phyloP scores from a whole-genome alignment of 1,139 yeast genomes.

The Saccharomycopsis hybrid region DNA sequence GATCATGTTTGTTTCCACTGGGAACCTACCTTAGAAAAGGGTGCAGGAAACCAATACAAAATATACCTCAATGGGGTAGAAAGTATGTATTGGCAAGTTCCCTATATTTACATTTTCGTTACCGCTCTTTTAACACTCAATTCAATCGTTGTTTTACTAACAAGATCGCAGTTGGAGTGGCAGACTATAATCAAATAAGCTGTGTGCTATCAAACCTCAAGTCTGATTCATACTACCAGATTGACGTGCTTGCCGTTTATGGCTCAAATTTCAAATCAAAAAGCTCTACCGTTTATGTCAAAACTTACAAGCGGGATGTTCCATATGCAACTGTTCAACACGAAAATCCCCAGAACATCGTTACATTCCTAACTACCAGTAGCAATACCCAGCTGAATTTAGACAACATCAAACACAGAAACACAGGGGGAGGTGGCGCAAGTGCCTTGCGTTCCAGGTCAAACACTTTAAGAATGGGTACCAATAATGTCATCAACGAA shows the following conservation, averaged over 20 bases:
- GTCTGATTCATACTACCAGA: conserved; percentile 44
- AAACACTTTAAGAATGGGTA: conserved; percentile 26
- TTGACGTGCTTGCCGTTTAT: conserved; percentile 51
- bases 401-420: conserved; percentile 23
- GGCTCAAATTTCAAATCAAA: conserved; percentile 40
- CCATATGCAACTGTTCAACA: conserved; percentile 27
- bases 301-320: conserved; percentile 31
- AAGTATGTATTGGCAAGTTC: conserved; percentile 21
- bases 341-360: conserved; percentile 27
- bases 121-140: too few relatives aligned
- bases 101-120: too few relatives aligned
- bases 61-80: conserved; percentile 44
- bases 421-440: conserved; percentile 21
- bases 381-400: conserved; percentile 18
- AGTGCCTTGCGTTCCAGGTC: conserved; percentile 29
- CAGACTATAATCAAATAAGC: conserved; percentile 30
- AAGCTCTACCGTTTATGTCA: conserved; percentile 38
- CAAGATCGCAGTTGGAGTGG: conserved; percentile 22
- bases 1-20: conserved; percentile 49
- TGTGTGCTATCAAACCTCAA: conserved; percentile 39
- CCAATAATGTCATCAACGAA: background rate
- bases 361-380: conserved; percentile 25
- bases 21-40: conserved; percentile 36
- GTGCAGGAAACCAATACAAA: conserved; percentile 34
- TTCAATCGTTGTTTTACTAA: background rate